These are phyloP conservation scores for Magnusiomyces sp. DNA, from an alignment of 1,139 yeast genomes.

Conservation along the genomic window DNA sequence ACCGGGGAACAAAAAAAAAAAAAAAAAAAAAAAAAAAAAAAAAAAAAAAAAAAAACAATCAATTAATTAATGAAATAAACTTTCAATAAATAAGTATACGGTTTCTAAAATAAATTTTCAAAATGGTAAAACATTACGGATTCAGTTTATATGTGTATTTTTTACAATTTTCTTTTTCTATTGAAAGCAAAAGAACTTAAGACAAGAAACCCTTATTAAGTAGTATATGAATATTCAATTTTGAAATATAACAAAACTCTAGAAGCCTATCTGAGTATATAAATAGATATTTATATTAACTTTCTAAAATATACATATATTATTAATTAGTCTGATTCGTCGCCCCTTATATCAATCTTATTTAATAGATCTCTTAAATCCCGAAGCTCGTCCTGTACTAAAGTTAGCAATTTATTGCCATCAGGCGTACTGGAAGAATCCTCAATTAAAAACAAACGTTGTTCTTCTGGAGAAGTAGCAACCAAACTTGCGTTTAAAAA, in stretches of 20 bases:
- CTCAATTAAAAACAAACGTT: constrained; percentile 36
- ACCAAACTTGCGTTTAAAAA: constrained; percentile 62
- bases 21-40: constrained; percentile 25
- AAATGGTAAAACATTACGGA: too few relatives aligned
- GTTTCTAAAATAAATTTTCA: too few relatives aligned
- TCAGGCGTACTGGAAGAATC: constrained; percentile 13
- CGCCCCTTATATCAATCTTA: background rate
- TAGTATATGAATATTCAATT: too few relatives aligned
- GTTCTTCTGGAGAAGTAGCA: constrained; percentile 60
- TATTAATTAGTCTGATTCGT: background rate
- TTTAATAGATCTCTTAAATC: constrained; percentile 21
- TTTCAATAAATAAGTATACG: too few relatives aligned
- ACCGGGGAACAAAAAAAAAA: constrained; percentile 97
- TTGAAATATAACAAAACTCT: background rate
- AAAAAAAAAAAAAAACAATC: background rate
- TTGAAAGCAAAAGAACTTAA: too few relatives aligned
- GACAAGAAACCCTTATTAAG: too few relatives aligned
- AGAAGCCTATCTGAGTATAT: background rate
- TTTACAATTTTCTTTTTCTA: too few relatives aligned
- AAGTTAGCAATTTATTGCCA: constrained; percentile 17
- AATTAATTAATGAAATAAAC: background rate
- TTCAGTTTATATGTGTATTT: too few relatives aligned
- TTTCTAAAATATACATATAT: background rate
- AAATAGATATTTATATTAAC: background rate
- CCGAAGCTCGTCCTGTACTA: constrained; percentile 21